Base-by-base conservation (phyloP, 768 basidiomycete species). In the Inosperma sp. region DNA sequence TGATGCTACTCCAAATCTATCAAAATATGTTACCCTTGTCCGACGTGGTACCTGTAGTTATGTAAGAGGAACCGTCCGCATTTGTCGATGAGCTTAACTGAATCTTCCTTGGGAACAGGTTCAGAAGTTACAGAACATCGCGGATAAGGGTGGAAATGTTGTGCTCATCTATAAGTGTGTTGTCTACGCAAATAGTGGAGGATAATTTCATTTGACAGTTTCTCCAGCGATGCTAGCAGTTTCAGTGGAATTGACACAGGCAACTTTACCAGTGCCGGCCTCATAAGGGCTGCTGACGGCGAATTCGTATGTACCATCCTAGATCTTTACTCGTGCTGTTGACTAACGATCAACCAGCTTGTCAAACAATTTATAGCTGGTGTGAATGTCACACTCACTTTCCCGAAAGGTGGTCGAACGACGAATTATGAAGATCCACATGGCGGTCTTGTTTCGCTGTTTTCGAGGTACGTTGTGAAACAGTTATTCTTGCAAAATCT, bases 1-100 rank as follows among this genome's bases (percentile, higher is more conserved):
- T 5, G 74, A 68, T 49, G 62, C 57, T 27, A 78, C 77, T 0
- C 77, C 78, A 2, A 76, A 84, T 61, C 71, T 86, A 2, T 73
- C 75, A 3, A 59, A 59, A 8, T 78, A 72, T 44, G 61, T 85
- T 9, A 73, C 78, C 16, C 60, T 88, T 26, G 68, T 84, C 44
- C 75, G 79, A 26, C 70, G 81, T 22, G 84, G 84, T 2, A 73
- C 70, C 3, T 85, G 84, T 60, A 66, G 75, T 1, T 79, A 81
- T 50, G 75, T 79, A 36, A 58, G 71, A 44, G 9, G 10, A 26
- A 23, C n/a, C n/a, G n/a, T 34, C 8, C 26, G 7, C 10, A n/a
- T 7, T 14, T 31, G 3, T 48, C 17, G 3, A n/a, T n/a, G n/a
- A 29, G 19, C 5, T 4, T 26, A 30, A 9, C 37, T n/a, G 22